Evolutionary conservation across 257 asterid species (phyloP), one percentile per base, ranked within the genome.

Genomic region (Solanum commersonii): DNA sequence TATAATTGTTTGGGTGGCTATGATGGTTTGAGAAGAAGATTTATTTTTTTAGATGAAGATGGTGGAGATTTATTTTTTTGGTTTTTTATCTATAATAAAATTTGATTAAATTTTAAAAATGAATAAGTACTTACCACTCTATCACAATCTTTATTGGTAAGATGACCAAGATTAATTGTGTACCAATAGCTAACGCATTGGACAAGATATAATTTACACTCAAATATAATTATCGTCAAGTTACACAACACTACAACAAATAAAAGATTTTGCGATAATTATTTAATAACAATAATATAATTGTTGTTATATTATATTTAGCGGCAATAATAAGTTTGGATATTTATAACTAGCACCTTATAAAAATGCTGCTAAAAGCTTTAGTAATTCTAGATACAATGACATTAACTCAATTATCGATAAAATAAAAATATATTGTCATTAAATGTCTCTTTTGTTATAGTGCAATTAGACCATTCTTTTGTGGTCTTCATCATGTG

Each of bases 101-200:
- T 10, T 0, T 0, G 0, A 23, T 0, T 10, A 63, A 22, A 56
- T 56, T 56, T 6, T 56, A 18, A 56, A 56, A 2, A 56, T 56
- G 4, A 56, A 23, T 23, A 4, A 63, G 1, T 63, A 63, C 1
- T 4, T 20, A 63, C 1, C 3, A 63, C 6, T 63, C 6, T 1
- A 4, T 4, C 7, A 9, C 6, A 8, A 23, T 4, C 0, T 60
- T 10, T 4, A 1, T 9, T 63, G 31, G 6, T 63, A 70, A 70
- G 11, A 70, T 29, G 23, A 70, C n/a, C 20, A 71, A 71, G n/a
- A 71, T 16, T 31, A 72, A 72, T 5, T 33, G 13, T 27, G 37
- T 29, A 70, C 76, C 76, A 70, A 70, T 31, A 27, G 79, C 79
- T 34, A 9, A 20, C 4, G 42, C 40, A 31, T 71, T 27, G 42